Conservation (phyloP, 2,329 filamentous ascomycete genomes). For the Didymella arachidicola region DNA sequence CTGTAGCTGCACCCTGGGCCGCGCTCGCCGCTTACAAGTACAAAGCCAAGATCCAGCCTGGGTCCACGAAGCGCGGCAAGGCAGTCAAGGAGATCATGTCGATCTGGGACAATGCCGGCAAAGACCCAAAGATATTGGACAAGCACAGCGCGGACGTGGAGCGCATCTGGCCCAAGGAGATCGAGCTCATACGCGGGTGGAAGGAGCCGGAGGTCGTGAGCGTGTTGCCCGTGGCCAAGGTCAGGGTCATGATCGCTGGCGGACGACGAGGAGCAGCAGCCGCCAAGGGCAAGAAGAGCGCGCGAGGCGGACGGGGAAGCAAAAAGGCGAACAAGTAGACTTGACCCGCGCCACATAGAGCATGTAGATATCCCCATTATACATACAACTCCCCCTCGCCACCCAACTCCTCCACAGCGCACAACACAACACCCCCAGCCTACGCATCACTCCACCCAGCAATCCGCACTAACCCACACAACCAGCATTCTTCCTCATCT, state of each 20-base stretch:
- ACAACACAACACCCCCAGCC: too few relatives aligned
- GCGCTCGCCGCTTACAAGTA: slow-evolving; percentile 79
- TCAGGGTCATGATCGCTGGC: slow-evolving; percentile 75
- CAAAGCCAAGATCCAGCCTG: slow-evolving; percentile 93
- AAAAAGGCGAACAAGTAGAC: slow-evolving; percentile 30
- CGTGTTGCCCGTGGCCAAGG: slow-evolving; percentile 78
- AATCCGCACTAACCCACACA: too few relatives aligned
- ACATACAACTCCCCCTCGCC: too few relatives aligned
- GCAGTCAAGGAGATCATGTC: slow-evolving; percentile 89
- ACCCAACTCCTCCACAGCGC: too few relatives aligned
- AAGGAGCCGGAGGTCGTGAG: slow-evolving; percentile 85
- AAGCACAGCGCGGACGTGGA: slow-evolving; percentile 65
- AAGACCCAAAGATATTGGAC: slow-evolving; percentile 55
- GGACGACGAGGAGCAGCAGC: slow-evolving; percentile 40
- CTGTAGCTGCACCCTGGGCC: slow-evolving; percentile 70
- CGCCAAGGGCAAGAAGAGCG: slow-evolving; percentile 39
- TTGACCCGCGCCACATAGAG: too few relatives aligned
- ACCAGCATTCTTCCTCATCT: too few relatives aligned
- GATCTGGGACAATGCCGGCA: slow-evolving; percentile 75
- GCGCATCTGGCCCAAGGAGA: slow-evolving; percentile 83
- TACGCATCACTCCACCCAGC: too few relatives aligned
- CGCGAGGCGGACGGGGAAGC: slow-evolving; percentile 41
- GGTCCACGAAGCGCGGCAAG: slow-evolving; percentile 90
- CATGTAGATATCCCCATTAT: too few relatives aligned
- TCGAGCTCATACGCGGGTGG: slow-evolving; percentile 81